Evolutionary conservation across 768 basidiomycete genomes (phyloP), one percentile per base, ranked within the genome.

Genomic region (Tricholoma furcatifolium): DNA sequence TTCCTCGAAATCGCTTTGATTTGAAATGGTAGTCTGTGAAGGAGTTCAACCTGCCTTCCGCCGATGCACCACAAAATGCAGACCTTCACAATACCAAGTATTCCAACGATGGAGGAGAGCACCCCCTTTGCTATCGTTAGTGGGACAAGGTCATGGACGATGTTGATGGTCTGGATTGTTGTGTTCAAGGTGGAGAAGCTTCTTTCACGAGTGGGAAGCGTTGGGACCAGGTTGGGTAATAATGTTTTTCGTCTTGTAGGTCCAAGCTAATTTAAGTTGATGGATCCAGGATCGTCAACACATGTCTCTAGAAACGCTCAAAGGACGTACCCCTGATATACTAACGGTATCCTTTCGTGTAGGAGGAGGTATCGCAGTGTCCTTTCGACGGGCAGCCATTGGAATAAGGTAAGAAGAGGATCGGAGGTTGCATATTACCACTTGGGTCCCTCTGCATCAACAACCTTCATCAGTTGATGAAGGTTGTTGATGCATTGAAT

Each of bases 11-110:
- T 52, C 55, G 27, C 35, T 27, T 14, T 48, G 53, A 23, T 54
- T 54, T 2, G 36, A 17, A 8, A 55, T 30, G 10, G 47, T 55
- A 14, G 17, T 50, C 50, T 59, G 20, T 34, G 18, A 6, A 24
- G 23, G 10, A 44, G 6, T 7, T 36, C 2, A 39, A 10, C 4
- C 17, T 41, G 14, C 6, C 9, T 27, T 20, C 32, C 14, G 23
- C 10, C 30, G 21, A 24, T 7, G 11, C n/a, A 7, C n/a, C n/a
- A 18, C 2, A 5, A 2, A 12, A 23, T 31, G 10, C 46, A 15
- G 18, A 56, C 55, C 44, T 56, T 56, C 11, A 51, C 50, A 15
- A 56, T 42, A n/a, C 31, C 23, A 9, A 56, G 46, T 30, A 51
- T 51, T 20, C 55, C 45, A 27, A 39, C 34, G n/a, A 57, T 21